A percentile compares a stretch with the other conserved stretches of the same genome.
These are phyloP conservation scores for Myxozyma sirexii DNA, from an alignment of 805 yeast genomes.

Conservation along the genomic window DNA sequence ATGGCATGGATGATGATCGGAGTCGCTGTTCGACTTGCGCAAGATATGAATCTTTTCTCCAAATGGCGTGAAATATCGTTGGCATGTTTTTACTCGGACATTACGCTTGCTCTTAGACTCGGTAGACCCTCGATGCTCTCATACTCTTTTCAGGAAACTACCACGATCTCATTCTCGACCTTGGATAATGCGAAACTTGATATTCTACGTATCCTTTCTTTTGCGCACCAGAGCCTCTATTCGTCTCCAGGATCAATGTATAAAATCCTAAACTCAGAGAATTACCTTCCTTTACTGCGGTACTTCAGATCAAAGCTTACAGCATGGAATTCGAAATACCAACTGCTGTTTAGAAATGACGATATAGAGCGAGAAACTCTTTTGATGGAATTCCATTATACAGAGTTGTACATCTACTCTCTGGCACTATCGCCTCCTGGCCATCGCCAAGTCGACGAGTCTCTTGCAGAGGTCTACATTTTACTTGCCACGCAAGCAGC, in stretches of 20 bases:
- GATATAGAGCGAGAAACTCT: slow-evolving; percentile 68
- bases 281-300: slow-evolving; percentile 66
- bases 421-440: slow-evolving; percentile 64
- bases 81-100: slow-evolving; percentile 84
- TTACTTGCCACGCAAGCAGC: slow-evolving; percentile 84
- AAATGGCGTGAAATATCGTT: slow-evolving; percentile 71
- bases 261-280: slow-evolving; percentile 41
- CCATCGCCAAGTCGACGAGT: slow-evolving; percentile 43
- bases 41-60: slow-evolving; percentile 80
- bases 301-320: slow-evolving; percentile 76
- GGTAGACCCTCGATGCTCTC: slow-evolving; percentile 78
- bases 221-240: slow-evolving; percentile 83
- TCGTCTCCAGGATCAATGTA: slow-evolving; percentile 48
- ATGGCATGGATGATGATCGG: slow-evolving; percentile 96
- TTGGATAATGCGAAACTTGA: slow-evolving; percentile 79
- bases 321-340: slow-evolving; percentile 73
- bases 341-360: slow-evolving; percentile 50
- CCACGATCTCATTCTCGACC: slow-evolving; percentile 55
- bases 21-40: slow-evolving; percentile 81
- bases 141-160: slow-evolving; percentile 62
- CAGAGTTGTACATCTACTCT: slow-evolving; percentile 81
- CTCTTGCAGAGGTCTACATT: slow-evolving; percentile 74
- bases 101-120: slow-evolving; percentile 77
- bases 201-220: slow-evolving; percentile 71
- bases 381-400: slow-evolving; percentile 80